Percentiles rank a stretch among this genome's conserved stretches.
Evolutionary conservation across 2,329 filamentous ascomycete genomes (phyloP).

Genomic region (Gremmenia infestans): DNA sequence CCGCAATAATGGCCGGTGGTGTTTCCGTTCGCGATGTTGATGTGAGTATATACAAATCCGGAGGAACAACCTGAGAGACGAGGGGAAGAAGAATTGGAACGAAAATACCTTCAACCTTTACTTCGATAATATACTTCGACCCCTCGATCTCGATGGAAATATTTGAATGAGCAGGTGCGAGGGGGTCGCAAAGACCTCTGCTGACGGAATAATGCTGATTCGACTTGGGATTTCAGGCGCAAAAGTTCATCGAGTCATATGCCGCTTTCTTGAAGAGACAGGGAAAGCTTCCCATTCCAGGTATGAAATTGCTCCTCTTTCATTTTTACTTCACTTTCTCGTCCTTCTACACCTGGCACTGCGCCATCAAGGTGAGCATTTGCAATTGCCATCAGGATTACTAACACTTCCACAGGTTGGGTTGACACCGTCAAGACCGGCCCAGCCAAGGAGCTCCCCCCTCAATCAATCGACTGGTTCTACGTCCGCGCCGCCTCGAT

Average conservation of each 20-base stretch:
- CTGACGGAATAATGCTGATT: conserved; percentile 71
- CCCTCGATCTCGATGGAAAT: conserved; percentile 23
- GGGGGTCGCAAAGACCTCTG: conserved; percentile 67
- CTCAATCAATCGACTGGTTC: conserved; percentile 98
- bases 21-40: conserved; percentile 81
- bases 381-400: not conserved
- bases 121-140: conserved; percentile 9
- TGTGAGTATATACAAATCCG: conserved; percentile 50
- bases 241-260: conserved; percentile 86
- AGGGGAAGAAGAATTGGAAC: conserved; percentile 9
- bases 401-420: conserved; percentile 63
- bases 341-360: not conserved
- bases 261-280: conserved; percentile 89
- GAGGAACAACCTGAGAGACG: conserved; percentile 8
- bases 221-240: conserved; percentile 54
- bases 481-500: conserved; percentile 87
- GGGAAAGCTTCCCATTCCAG: conserved; percentile 86
- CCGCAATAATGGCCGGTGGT: conserved; percentile 74
- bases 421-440: conserved; percentile 99
- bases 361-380: no score
- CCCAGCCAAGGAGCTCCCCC: conserved; percentile 92
- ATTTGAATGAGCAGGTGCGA: conserved; percentile 58
- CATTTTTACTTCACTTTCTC: not conserved
- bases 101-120: conserved; percentile 3
- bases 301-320: conserved; percentile 47